Evolutionary conservation across 495 filamentous ascomycete species (phyloP), one percentile per base, ranked within the genome.

Genomic region (Aspergillus ellipticus): DNA sequence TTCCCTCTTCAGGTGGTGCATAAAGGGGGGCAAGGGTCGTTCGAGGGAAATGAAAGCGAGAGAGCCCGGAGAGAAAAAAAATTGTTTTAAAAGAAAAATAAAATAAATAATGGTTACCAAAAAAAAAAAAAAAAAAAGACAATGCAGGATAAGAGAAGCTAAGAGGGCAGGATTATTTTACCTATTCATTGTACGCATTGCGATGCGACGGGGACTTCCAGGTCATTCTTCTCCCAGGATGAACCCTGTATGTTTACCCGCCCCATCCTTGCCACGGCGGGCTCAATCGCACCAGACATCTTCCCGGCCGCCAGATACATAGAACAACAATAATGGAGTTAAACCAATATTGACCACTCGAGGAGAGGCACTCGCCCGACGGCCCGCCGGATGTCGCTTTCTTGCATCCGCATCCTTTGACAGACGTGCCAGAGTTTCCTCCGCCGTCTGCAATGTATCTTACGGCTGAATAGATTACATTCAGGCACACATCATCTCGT

Each of bases 331-430:
- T 11, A 48, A 24, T 22, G 42, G 5, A 22, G 5, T 45, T 22
- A 8, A 22, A 45, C 26, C 45, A 48, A 48, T 48, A 48, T n/a
- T 26, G 15, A 48, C 45, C 28, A 8, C 28, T 22, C 19, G 11
- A 15, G 21, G 15, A 24, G 20, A 6, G 22, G 21, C 22, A 28
- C 20, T 28, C 59, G 35, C 55, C 45, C 59, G 47, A 33, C 59
- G 59, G 59, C 51, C 59, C 59, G 59, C 33, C 55, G 59, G 59
- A 58, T 52, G 48, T 58, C 53, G 51, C 59, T 42, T 49, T 55
- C 55, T 54, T 52, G 47, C 59, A 58, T 58, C 55, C 47, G 54
- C 56, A 51, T 42, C 47, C 51, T 55, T 53, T 55, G 53, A 48
- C 54, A 54, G 58, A 56, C 55, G 54, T 49, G 53, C 35, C 39